phyloP scores from a whole-genome alignment of 1,284 basidiomycete genomes.

The Ceratobasidium papillatum region DNA sequence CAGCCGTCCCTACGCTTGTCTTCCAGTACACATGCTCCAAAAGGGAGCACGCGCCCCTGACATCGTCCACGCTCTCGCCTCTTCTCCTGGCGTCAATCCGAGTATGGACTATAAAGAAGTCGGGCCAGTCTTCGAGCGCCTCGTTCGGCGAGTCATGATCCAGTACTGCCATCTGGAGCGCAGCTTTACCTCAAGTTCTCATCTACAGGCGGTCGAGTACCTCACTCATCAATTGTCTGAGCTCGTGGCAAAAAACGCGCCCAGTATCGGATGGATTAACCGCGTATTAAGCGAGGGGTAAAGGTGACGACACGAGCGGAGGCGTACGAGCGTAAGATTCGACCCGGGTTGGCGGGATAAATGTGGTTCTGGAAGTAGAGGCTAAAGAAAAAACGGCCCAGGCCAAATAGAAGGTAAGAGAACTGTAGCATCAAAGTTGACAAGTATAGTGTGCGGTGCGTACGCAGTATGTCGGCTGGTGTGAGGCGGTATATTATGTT shows the following conservation, averaged over 20 bases:
- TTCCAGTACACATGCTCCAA: background rate
- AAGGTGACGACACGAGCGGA: background rate
- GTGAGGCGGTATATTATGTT: background rate
- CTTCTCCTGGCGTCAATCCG: background rate
- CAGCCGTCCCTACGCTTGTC: background rate
- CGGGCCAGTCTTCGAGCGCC: background rate
- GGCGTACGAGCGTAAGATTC: background rate
- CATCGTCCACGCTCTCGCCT: background rate
- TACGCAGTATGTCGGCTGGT: too few species aligned
- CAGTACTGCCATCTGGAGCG: background rate
- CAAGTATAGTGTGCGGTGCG: background rate
- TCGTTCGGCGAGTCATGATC: background rate
- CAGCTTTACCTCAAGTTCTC: background rate
- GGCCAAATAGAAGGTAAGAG: background rate
- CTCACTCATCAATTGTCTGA: background rate
- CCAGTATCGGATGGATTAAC: background rate
- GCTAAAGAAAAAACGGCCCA: background rate
- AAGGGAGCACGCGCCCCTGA: background rate
- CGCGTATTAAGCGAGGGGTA: background rate
- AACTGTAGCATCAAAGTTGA: background rate
- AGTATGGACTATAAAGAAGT: background rate
- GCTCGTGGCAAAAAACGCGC: background rate
- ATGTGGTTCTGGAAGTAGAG: background rate
- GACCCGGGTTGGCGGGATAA: background rate
- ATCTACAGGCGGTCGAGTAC: background rate